Percentiles rank a stretch among this genome's conserved stretches.
These are phyloP conservation scores for Earliella scabrosa DNA, from an alignment of 1,284 basidiomycete genomes.

Conservation along the genomic window DNA sequence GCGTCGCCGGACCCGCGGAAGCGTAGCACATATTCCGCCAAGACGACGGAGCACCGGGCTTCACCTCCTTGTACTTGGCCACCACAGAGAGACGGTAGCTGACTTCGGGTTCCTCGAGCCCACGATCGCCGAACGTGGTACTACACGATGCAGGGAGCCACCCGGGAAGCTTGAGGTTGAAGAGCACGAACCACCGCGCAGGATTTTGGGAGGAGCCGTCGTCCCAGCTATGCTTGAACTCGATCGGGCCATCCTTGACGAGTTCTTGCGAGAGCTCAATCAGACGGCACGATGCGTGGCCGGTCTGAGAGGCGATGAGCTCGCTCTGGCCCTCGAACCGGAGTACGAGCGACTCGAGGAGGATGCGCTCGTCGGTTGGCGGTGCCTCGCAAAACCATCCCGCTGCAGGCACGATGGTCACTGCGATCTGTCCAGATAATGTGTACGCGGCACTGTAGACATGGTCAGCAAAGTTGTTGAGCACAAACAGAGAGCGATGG, in stretches of 20 bases:
- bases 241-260: constrained; percentile 51
- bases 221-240: constrained; percentile 64
- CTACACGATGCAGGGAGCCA: constrained; percentile 68
- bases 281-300: constrained; percentile 67
- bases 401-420: constrained; percentile 51
- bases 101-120: constrained; percentile 49
- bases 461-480: constrained; percentile 11
- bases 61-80: constrained; percentile 55
- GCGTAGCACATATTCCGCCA: constrained; percentile 40
- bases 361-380: constrained; percentile 50
- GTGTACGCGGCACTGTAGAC: constrained; percentile 65
- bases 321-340: constrained; percentile 82
- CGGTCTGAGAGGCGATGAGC: constrained; percentile 55
- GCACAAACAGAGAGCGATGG: not conserved
- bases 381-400: constrained; percentile 50
- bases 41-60: constrained; percentile 45
- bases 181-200: constrained; percentile 71
- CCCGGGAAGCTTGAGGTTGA: constrained; percentile 74
- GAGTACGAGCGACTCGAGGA: constrained; percentile 68
- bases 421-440: constrained; percentile 71
- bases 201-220: constrained; percentile 52
- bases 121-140: constrained; percentile 47
- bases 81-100: constrained; percentile 71
- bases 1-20: constrained; percentile 8
- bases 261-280: constrained; percentile 71